A percentile compares a stretch with the other conserved stretches of the same genome.
Evolutionary conservation across 2,329 filamentous ascomycete species (phyloP).

Genomic region (Dactylonectria macrodidyma): DNA sequence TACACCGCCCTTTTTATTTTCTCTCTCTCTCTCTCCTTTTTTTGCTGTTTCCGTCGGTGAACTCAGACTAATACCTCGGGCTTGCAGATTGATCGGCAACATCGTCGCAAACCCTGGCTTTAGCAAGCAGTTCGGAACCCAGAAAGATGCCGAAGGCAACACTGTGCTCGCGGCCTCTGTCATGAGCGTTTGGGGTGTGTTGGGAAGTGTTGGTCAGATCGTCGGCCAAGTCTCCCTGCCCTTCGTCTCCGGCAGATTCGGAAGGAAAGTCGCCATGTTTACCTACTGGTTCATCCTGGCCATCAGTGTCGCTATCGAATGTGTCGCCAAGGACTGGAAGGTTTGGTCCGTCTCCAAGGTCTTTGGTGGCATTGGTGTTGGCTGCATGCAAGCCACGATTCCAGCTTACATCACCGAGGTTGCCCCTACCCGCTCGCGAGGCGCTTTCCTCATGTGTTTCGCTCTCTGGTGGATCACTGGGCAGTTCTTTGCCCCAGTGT

Average conservation of each 20-base stretch:
- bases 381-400: slow-evolving; percentile 58
- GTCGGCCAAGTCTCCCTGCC: neutral
- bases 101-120: slow-evolving; percentile 28
- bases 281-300: slow-evolving; percentile 6
- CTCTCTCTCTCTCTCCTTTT: no score
- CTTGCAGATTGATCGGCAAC: slow-evolving; percentile 3
- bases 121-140: slow-evolving; percentile 5
- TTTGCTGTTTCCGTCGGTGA: no score
- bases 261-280: slow-evolving; percentile 8
- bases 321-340: no score
- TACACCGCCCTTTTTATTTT: no score
- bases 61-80: no score
- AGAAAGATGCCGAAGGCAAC: neutral
- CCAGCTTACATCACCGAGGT: slow-evolving; percentile 59
- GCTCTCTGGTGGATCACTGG: slow-evolving; percentile 62
- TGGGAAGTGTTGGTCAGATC: neutral
- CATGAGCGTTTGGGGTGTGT: neutral
- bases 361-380: slow-evolving; percentile 56
- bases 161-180: neutral
- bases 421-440: slow-evolving; percentile 58
- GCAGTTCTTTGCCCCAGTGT: slow-evolving; percentile 58
- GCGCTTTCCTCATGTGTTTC: no score
- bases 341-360: slow-evolving; percentile 51
- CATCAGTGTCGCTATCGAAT: slow-evolving; percentile 9
- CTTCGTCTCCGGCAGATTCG: neutral